Percentiles rank a stretch among this genome's conserved stretches.
Conservation (phyloP, 345 rosid species). For the Gossypium australe region DNA sequence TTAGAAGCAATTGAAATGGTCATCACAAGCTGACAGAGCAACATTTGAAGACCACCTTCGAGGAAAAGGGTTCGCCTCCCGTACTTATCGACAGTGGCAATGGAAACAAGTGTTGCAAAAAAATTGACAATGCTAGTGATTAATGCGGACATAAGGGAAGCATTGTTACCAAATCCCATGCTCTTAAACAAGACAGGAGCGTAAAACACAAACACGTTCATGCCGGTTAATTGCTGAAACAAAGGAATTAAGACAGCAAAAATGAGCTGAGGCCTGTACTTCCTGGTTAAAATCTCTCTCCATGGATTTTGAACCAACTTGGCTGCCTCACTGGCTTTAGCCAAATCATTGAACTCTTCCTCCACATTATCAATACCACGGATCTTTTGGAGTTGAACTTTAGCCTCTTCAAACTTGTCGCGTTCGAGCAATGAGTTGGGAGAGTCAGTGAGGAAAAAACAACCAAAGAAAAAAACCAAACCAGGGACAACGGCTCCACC, state of each 20-base stretch:
- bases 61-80: slow-evolving; percentile 79
- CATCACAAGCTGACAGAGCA: slow-evolving; percentile 55
- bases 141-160: slow-evolving; percentile 70
- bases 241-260: slow-evolving; percentile 69
- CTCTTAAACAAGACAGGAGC: slow-evolving; percentile 81
- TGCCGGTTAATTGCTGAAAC: slow-evolving; percentile 80
- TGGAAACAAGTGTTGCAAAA: slow-evolving; percentile 54
- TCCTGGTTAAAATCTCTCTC: slow-evolving; percentile 60
- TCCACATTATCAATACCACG: slow-evolving; percentile 66
- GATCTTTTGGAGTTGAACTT: slow-evolving; percentile 38
- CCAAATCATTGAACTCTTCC: slow-evolving; percentile 66
- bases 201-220: slow-evolving; percentile 79
- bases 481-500: slow-evolving; percentile 97
- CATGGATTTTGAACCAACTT: slow-evolving; percentile 64
- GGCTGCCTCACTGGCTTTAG: slow-evolving; percentile 68
- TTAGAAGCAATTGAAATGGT: slow-evolving; percentile 66
- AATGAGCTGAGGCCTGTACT: slow-evolving; percentile 71
- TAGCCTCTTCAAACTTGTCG: slow-evolving; percentile 53
- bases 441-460: slow-evolving; percentile 77
- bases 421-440: slow-evolving; percentile 95
- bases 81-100: slow-evolving; percentile 65
- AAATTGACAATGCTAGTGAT: slow-evolving; percentile 66
- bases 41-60: slow-evolving; percentile 72
- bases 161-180: slow-evolving; percentile 63
- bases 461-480: slow-evolving; percentile 63